Evolutionary conservation across 352 stramenopile species (phyloP).

Genomic region (Phytophthora macrochlamydospora): DNA sequence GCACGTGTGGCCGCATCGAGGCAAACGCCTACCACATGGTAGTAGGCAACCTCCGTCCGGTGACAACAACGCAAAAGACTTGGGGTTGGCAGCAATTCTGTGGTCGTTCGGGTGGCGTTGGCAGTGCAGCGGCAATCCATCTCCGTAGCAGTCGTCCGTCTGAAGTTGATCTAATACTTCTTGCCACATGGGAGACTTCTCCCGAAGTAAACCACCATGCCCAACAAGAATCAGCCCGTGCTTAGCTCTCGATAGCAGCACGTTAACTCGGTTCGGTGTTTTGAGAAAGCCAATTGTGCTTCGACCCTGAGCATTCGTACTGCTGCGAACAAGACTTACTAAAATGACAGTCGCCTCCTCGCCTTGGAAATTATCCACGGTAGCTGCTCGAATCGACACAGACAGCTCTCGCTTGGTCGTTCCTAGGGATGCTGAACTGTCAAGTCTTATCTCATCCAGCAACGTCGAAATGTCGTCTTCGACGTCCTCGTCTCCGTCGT

Average conservation of each 20-base stretch:
- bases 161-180: conserved; percentile 66
- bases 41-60: conserved; percentile 79
- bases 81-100: conserved; percentile 16
- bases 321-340: conserved; percentile 69
- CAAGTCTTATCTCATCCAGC: conserved; percentile 1
- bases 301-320: conserved; percentile 28
- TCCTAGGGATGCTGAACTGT: conserved; percentile 15
- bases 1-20: conserved; percentile 52
- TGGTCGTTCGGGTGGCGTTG: conserved; percentile 40
- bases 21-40: conserved; percentile 56
- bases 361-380: conserved; percentile 80
- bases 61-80: conserved; percentile 48
- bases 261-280: conserved; percentile 71
- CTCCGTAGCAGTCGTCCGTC: conserved; percentile 39
- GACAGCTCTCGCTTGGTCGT: conserved; percentile 36
- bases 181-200: conserved; percentile 52
- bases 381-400: conserved; percentile 48
- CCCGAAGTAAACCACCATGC: conserved; percentile 38
- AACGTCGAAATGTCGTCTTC: conserved; percentile 26
- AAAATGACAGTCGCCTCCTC: conserved; percentile 78
- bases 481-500: conserved; percentile 36
- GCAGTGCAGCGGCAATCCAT: conserved; percentile 50
- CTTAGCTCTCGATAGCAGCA: conserved; percentile 67
- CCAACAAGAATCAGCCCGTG: conserved; percentile 67
- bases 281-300: conserved; percentile 79